phyloP scores from a whole-genome alignment of 1,139 yeast species.

The Hyphopichia buzzinii region DNA sequence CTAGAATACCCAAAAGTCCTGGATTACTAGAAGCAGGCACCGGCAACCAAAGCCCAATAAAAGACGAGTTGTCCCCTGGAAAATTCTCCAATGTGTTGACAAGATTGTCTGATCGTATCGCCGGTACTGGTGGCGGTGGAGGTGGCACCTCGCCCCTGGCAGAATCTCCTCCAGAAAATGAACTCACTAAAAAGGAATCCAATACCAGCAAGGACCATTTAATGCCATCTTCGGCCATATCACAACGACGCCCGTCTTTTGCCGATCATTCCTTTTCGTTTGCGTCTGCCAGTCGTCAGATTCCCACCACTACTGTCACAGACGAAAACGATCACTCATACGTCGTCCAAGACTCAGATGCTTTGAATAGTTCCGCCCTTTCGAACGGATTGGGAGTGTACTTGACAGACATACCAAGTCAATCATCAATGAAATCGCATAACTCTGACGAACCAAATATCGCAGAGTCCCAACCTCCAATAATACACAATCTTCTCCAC shows the following conservation, averaged over 20 bases:
- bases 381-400: slow-evolving; percentile 11
- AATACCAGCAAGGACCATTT: not conserved
- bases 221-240: not conserved
- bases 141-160: slow-evolving; percentile 9
- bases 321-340: slow-evolving; percentile 5
- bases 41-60: slow-evolving; percentile 11
- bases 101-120: slow-evolving; percentile 42
- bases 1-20: slow-evolving; percentile 2
- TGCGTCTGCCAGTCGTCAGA: slow-evolving; percentile 1
- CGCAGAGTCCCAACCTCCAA: slow-evolving; percentile 3
- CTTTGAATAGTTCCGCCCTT: slow-evolving; percentile 3
- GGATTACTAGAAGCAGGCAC: slow-evolving; percentile 12
- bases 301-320: slow-evolving; percentile 6
- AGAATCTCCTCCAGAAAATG: slow-evolving; percentile 2
- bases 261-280: not conserved
- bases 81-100: slow-evolving; percentile 30
- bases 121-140: slow-evolving; percentile 30
- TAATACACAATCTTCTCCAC: slow-evolving; percentile 3
- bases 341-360: slow-evolving; percentile 5
- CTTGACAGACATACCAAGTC: slow-evolving; percentile 1
- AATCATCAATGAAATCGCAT: slow-evolving; percentile 1
- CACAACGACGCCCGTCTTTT: not conserved
- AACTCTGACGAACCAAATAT: not conserved
- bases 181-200: not conserved
- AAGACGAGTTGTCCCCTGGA: slow-evolving; percentile 9